Evolutionary conservation across 2,329 filamentous ascomycete species (phyloP), one percentile per base, ranked within the genome.

Genomic region (Orbilia javanica): DNA sequence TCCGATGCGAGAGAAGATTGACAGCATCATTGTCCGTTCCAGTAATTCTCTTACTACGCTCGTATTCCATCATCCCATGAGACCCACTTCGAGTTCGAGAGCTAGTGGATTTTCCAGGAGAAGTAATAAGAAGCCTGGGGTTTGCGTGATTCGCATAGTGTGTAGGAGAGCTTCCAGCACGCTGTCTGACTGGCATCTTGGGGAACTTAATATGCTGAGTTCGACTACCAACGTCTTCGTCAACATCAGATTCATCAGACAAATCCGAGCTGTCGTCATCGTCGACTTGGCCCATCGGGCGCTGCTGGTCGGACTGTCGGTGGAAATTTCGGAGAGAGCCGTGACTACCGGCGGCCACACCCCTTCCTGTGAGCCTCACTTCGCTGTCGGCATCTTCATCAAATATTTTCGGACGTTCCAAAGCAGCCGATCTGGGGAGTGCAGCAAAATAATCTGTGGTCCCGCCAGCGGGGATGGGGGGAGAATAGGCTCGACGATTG

Each of bases 161-260:
- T 42, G 92, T 90, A 2, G 95, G 95, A 57, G 95, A 97, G 0
- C 94, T 97, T 10, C 93, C 95, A 27, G 94, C 93, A 70, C 95
- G 90, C 80, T 90, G 90, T 31, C 94, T 89, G 50, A 97, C 88
- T 0, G 96, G 95, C 93, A 97, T 95, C 85, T 98, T 98, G 60
- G 92, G 90, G 84, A 99, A 99, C 83, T 95, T 94, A 83, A 98
- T 97, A 83, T 96, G 93, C 83, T 96, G 93, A 1, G 92, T 91
- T 52, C 92, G 91, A 67, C 92, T 84, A 79, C 82, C 76, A 10
- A 90, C 88, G 71, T 93, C 91, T 0, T 88, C 87, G 65, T 94
- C 92, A 25, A 94, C 92, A 63, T 96, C 93, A 81, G 92, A 95
- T 81, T 95, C 92, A 81, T 96, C 93, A 83, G 91, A 94, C 67